These are phyloP conservation scores for Cutaneotrichosporon mucoides DNA, from an alignment of 1,284 basidiomycete genomes.

Conservation along the genomic window DNA sequence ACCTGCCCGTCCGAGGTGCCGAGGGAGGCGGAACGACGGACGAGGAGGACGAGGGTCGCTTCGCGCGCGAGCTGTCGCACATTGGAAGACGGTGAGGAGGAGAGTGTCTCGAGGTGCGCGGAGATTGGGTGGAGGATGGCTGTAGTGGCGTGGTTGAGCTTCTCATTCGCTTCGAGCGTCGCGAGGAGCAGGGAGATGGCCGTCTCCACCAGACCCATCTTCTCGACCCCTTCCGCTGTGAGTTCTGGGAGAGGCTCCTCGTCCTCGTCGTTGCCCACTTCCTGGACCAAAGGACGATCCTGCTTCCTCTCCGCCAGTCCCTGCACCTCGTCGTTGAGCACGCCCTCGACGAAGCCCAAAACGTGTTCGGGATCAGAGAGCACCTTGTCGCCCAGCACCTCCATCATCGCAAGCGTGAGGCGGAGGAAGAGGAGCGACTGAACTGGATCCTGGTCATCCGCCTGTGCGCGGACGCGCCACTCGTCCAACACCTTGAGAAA, in stretches of 20 bases:
- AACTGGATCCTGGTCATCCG: slow-evolving; percentile 48
- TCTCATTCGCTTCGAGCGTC: slow-evolving; percentile 75
- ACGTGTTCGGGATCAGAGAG: slow-evolving; percentile 66
- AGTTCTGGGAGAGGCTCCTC: slow-evolving; percentile 21
- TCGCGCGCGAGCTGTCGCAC: slow-evolving; percentile 64
- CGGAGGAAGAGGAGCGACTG: slow-evolving; percentile 63
- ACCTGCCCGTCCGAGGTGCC: slow-evolving; percentile 27
- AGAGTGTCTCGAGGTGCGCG: slow-evolving; percentile 59
- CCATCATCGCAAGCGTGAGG: slow-evolving; percentile 72
- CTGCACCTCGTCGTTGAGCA: slow-evolving; percentile 47
- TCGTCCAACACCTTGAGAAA: slow-evolving; percentile 69
- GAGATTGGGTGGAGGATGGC: slow-evolving; percentile 69
- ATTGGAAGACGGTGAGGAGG: slow-evolving; percentile 50
- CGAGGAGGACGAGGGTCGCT: slow-evolving; percentile 47
- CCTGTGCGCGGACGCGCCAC: slow-evolving; percentile 54
- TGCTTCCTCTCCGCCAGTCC: neutral
- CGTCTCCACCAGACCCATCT: slow-evolving; percentile 59
- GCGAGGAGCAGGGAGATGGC: slow-evolving; percentile 72
- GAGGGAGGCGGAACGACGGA: slow-evolving; percentile 25
- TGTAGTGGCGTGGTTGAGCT: slow-evolving; percentile 59
- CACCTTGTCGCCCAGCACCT: slow-evolving; percentile 63
- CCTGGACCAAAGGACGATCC: slow-evolving; percentile 5
- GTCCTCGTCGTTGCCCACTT: slow-evolving; percentile 14
- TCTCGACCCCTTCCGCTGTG: slow-evolving; percentile 45
- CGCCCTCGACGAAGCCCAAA: slow-evolving; percentile 71